These are phyloP conservation scores for Fusarium protoensiforme DNA, from an alignment of 2,329 filamentous ascomycete species.

Conservation along the genomic window DNA sequence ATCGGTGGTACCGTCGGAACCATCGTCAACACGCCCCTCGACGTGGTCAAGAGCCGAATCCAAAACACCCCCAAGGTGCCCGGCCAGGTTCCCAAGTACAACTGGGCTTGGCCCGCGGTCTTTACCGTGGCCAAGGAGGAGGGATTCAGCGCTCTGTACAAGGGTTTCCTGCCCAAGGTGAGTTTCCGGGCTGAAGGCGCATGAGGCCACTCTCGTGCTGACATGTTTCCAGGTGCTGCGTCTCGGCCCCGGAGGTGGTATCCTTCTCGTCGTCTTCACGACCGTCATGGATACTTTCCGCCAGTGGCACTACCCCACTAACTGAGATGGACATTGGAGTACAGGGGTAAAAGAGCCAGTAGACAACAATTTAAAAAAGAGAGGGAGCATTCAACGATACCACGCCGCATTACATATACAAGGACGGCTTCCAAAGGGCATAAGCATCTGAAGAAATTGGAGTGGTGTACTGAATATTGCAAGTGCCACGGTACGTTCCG, in stretches of 20 bases:
- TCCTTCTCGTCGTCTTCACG: slow-evolving; percentile 88
- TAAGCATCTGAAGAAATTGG: slow-evolving; percentile 1
- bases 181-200: slow-evolving; percentile 56
- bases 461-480: slow-evolving; percentile 16
- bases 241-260: slow-evolving; percentile 69
- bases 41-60: slow-evolving; percentile 98
- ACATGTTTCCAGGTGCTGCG: slow-evolving; percentile 50
- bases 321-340: slow-evolving; percentile 9
- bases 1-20: slow-evolving; percentile 91
- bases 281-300: slow-evolving; percentile 94
- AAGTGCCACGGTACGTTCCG: slow-evolving; percentile 5
- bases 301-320: slow-evolving; percentile 54
- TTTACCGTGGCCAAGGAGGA: slow-evolving; percentile 92
- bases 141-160: slow-evolving; percentile 92
- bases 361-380: slow-evolving; percentile 5
- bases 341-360: slow-evolving; percentile 4
- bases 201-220: neutral
- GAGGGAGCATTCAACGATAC: slow-evolving; percentile 27
- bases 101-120: slow-evolving; percentile 94
- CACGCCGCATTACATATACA: slow-evolving; percentile 17
- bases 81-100: slow-evolving; percentile 92
- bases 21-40: slow-evolving; percentile 93
- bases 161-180: slow-evolving; percentile 98
- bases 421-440: slow-evolving; percentile 16
- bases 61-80: slow-evolving; percentile 90